These are phyloP conservation scores for Sanguinoderma infundibulare DNA, from an alignment of 1,284 basidiomycete genomes.

Conservation along the genomic window DNA sequence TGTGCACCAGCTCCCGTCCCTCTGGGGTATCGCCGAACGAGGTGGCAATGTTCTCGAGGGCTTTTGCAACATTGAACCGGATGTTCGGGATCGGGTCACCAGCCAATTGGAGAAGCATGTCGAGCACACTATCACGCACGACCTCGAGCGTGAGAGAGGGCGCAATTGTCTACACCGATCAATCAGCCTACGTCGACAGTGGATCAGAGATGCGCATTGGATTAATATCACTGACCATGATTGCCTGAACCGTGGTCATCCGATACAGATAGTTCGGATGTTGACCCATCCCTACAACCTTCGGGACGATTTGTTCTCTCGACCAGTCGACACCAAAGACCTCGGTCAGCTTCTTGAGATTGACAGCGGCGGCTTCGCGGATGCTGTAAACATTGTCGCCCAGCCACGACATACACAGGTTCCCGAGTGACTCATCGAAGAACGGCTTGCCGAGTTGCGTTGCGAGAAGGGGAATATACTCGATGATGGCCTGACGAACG, in stretches of 20 bases:
- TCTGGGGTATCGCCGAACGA: constrained; percentile 72
- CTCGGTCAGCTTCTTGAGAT: constrained; percentile 97
- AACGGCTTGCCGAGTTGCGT: constrained; percentile 96
- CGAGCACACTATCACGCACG: constrained; percentile 86
- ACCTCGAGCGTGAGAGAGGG: constrained; percentile 91
- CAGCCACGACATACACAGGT: constrained; percentile 99
- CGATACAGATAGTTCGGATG: constrained; percentile 98
- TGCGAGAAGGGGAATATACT: constrained; percentile 95
- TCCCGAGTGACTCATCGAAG: constrained; percentile 97
- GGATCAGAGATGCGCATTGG: constrained; percentile 8
- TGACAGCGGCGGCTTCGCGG: constrained; percentile 95
- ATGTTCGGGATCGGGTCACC: constrained; percentile 98
- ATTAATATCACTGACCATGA: constrained; percentile 70
- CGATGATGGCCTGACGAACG: constrained; percentile 99
- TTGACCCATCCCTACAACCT: constrained; percentile 96
- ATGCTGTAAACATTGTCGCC: constrained; percentile 99
- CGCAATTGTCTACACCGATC: constrained; percentile 79
- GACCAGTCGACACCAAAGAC: constrained; percentile 99
- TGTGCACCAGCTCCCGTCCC: constrained; percentile 75
- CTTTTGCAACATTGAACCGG: constrained; percentile 98
- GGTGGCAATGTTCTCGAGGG: constrained; percentile 84
- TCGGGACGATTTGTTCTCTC: constrained; percentile 92
- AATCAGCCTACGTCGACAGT: constrained; percentile 20
- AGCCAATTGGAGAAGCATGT: constrained; percentile 84
- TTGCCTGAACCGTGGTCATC: constrained; percentile 99